Evolutionary conservation across 371 early-diverging fungal species (phyloP).

Genomic region (Chytridiales sp.): DNA sequence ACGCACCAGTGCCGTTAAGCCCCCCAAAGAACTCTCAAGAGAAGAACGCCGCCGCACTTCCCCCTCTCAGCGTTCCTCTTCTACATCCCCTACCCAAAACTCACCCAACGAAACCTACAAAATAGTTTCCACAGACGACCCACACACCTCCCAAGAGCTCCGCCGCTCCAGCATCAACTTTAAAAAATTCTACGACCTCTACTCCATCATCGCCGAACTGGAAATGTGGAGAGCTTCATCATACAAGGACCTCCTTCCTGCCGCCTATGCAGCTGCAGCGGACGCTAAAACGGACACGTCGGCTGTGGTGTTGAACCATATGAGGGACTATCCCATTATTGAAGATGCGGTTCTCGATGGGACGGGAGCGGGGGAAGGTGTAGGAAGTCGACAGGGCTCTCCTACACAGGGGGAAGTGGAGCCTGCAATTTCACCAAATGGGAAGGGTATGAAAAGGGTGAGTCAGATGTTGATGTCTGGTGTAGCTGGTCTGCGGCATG

Average conservation of each 20-base stretch:
- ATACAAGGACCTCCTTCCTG: conserved; percentile 33
- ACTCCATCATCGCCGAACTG: conserved; percentile 43
- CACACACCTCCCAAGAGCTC: conserved; percentile 1
- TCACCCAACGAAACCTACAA: not conserved
- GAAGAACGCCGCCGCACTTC: no score
- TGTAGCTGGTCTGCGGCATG: no score
- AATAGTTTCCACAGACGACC: conserved; percentile 6
- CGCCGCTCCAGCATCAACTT: conserved; percentile 33
- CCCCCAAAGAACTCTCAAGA: not conserved
- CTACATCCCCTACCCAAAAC: not conserved
- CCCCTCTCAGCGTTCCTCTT: not conserved
- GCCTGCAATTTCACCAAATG: no score
- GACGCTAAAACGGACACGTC: conserved; percentile 35
- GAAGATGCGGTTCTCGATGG: conserved; percentile 33
- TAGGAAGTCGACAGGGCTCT: no score
- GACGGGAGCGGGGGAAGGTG: no score
- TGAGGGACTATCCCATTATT: conserved; percentile 32
- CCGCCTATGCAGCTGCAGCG: conserved; percentile 26
- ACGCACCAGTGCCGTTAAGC: not conserved
- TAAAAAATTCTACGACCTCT: conserved; percentile 46
- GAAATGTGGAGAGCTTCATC: conserved; percentile 40
- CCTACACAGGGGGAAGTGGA: no score
- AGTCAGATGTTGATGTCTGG: no score
- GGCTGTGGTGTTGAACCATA: conserved; percentile 41
- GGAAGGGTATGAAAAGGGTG: no score